Conservation (phyloP, 1,284 basidiomycete species). For the Phaffia rhodozyma region DNA sequence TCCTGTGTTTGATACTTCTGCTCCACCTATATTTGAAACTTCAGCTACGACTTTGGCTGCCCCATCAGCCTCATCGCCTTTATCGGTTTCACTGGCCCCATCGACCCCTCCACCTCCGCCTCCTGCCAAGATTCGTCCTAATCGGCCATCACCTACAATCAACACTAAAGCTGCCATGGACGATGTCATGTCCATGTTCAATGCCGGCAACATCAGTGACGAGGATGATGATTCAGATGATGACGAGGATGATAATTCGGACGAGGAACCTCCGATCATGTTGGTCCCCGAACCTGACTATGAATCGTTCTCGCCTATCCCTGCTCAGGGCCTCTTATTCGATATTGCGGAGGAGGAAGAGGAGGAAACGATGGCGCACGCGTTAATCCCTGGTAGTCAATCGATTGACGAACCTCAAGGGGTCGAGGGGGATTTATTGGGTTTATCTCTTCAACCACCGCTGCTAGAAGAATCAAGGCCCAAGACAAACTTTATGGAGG, state of each 20-base stretch:
- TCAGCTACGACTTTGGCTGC: not conserved
- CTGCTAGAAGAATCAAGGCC: not conserved
- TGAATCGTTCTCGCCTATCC: constrained; percentile 33
- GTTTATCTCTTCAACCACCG: constrained; percentile 4
- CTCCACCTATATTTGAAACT: not conserved
- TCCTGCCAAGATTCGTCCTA: constrained; percentile 9
- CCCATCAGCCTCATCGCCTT: constrained; percentile 39
- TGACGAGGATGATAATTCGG: constrained; percentile 30
- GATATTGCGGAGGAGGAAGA: too few relatives aligned
- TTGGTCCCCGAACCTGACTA: constrained; percentile 26
- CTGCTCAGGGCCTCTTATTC: constrained; percentile 27
- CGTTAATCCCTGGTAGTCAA: too few relatives aligned
- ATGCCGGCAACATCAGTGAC: constrained; percentile 37
- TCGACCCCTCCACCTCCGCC: constrained; percentile 37
- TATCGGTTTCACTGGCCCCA: constrained; percentile 34
- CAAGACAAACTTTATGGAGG: constrained; percentile 5
- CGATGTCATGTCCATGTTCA: constrained; percentile 90
- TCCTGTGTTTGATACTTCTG: not conserved
- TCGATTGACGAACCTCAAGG: not conserved
- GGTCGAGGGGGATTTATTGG: constrained; percentile 10
- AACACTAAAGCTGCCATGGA: constrained; percentile 80
- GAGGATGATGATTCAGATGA: constrained; percentile 36
- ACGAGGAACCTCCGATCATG: constrained; percentile 25
- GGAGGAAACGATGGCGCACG: too few relatives aligned
- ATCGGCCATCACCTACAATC: constrained; percentile 58